These are phyloP conservation scores for Actinomortierella wolfii DNA, from an alignment of 371 early-diverging fungal genomes.

Conservation along the genomic window DNA sequence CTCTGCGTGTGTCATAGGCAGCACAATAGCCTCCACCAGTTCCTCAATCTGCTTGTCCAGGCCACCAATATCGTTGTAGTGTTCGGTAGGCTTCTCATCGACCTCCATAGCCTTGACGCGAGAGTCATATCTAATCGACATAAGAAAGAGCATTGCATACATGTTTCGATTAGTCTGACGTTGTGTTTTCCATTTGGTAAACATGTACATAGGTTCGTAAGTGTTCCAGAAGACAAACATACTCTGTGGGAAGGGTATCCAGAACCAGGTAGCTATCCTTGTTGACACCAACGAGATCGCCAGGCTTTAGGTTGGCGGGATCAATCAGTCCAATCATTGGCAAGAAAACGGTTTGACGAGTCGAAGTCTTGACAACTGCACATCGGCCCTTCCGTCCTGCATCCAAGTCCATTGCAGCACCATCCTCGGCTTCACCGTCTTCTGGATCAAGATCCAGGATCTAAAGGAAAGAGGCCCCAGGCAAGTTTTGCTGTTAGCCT, in stretches of 20 bases:
- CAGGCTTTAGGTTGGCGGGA: constrained; percentile 91
- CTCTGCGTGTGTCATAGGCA: constrained; percentile 98
- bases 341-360: constrained; percentile 97
- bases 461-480: constrained; percentile 43
- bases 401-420: constrained; percentile 93
- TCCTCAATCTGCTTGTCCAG: constrained; percentile 99
- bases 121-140: constrained; percentile 86
- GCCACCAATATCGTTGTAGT: constrained; percentile 99
- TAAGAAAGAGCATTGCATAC: neutral
- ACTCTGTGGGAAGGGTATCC: constrained; percentile 98
- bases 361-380: constrained; percentile 97
- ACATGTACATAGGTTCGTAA: too few species aligned
- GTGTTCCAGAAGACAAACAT: too few species aligned
- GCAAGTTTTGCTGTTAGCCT: neutral
- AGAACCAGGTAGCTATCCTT: constrained; percentile 99
- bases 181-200: too few species aligned
- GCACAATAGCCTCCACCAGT: constrained; percentile 97
- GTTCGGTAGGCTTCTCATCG: constrained; percentile 99
- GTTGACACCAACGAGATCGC: constrained; percentile 99
- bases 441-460: constrained; percentile 93
- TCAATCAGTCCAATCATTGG: constrained; percentile 99
- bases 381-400: constrained; percentile 94
- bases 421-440: constrained; percentile 87
- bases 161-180: neutral
- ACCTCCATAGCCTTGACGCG: constrained; percentile 99